Evolutionary conservation across 371 early-diverging fungal species (phyloP).

Genomic region (Coemansia sp.): DNA sequence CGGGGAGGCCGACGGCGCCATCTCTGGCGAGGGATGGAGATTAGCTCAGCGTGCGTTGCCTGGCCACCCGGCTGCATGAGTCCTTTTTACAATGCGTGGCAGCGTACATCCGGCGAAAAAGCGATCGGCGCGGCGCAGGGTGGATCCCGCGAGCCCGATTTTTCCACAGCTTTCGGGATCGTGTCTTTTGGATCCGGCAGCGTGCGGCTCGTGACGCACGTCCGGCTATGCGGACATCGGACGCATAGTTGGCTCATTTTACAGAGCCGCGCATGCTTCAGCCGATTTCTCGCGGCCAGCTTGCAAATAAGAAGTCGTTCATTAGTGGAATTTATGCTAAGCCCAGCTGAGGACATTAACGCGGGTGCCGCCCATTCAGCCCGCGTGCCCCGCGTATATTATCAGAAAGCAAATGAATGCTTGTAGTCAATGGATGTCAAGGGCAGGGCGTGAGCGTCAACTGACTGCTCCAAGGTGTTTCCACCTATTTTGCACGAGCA

Average conservation of each 20-base stretch:
- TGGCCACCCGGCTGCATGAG: background rate
- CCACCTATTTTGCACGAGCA: background rate
- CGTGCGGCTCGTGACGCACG: background rate
- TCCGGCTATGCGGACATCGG: conserved; percentile 1
- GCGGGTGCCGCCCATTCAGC: conserved; percentile 3
- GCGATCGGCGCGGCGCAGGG: conserved; percentile 8
- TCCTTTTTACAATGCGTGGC: background rate
- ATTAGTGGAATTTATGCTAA: background rate
- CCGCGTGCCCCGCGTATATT: conserved; percentile 2
- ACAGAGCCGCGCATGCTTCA: background rate
- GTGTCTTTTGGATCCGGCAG: too few relatives aligned
- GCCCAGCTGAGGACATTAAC: conserved; percentile 1
- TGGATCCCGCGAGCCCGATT: background rate
- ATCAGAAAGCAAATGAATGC: background rate
- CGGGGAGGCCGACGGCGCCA: background rate
- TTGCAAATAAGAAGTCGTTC: background rate
- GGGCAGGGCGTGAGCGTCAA: conserved; percentile 2
- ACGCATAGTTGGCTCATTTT: background rate
- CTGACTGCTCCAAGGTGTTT: background rate
- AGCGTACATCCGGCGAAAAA: background rate
- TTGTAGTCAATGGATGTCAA: background rate
- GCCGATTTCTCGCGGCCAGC: too few relatives aligned
- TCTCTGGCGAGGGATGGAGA: background rate
- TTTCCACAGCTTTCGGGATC: too few relatives aligned
- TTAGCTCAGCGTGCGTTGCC: background rate